Evolutionary conservation across 768 basidiomycete genomes (phyloP).

Genomic region (Lentinula edodes): DNA sequence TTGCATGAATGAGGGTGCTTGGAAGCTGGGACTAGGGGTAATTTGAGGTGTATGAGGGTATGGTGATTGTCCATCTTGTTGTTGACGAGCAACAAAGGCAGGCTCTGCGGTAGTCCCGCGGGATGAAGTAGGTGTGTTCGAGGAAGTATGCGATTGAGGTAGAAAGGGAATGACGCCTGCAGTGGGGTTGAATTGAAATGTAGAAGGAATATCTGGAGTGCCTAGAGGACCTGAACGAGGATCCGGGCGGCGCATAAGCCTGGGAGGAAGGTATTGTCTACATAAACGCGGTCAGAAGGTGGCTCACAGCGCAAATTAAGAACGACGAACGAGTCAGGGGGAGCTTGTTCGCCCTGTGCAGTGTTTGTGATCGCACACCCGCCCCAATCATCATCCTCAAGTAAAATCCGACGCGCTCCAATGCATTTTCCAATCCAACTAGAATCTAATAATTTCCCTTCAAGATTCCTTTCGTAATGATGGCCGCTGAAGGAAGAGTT

Average conservation of each 20-base stretch:
- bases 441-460: conserved; percentile 41
- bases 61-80: background rate
- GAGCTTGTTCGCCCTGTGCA: background rate
- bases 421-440: conserved; percentile 48
- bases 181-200: background rate
- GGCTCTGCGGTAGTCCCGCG: background rate
- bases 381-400: conserved; percentile 49
- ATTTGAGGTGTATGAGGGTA: background rate
- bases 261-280: conserved; percentile 2
- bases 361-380: conserved; percentile 18
- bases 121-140: background rate
- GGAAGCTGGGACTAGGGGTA: background rate
- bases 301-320: background rate
- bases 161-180: background rate
- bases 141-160: background rate
- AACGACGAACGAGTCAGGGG: background rate
- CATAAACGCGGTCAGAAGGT: background rate
- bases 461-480: conserved; percentile 22
- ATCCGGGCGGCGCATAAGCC: background rate
- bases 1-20: background rate
- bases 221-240: background rate
- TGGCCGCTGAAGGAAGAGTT: background rate
- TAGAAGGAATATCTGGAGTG: background rate
- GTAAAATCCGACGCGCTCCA: conserved; percentile 35
- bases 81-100: background rate